Base-by-base conservation (phyloP, 257 asterid species). In the Ehretia macrophylla region DNA sequence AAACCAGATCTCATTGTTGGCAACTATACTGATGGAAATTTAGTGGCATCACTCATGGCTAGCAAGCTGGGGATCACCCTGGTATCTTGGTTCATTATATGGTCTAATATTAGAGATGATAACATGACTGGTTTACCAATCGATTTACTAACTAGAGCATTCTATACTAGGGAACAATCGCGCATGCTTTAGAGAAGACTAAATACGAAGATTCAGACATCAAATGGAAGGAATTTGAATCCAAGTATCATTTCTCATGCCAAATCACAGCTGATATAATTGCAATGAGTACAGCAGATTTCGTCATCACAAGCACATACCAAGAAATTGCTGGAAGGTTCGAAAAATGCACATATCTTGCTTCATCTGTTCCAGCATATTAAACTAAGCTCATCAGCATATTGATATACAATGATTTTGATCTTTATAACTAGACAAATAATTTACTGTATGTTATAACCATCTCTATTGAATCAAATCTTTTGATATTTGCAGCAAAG, bases 251-350 rank as follows among this genome's bases (percentile, higher is more conserved):
- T 70, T 90, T 90, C 58, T 87, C 98, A 9, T 87, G 95, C 77
- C 96, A 91, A 78, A 87, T 91, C 47, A 73, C 98, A 55, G 96
- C 98, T 60, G 96, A 88, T 82, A 56, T 85, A 52, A 83, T 91
- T 68, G 86, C 98, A 56, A 85, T 91, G 98, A 91, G 88, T 55
- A 23, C 83, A 58, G 88, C 96, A 56, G 96, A 91, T 81, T 88
- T 91, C 78, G 68, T 91, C 83, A 88, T 91, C 37, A 73, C 96
- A 49, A 91, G 98, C 84, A 88, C 95, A 60, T 91, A 85, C 59
- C 98, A 87, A 72, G 98, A 91, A 76, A 91, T 87, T 50, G 96
- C 95, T 3, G 98, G 98, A 74, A 88, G 96, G 98, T 82, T 72
- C 49, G 70, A 50, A 32, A 18, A 39, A 5, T 8, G 45, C 5